Base-by-base conservation (phyloP, 2,329 filamentous ascomycete species). In the Metarhizium anisopliae region DNA sequence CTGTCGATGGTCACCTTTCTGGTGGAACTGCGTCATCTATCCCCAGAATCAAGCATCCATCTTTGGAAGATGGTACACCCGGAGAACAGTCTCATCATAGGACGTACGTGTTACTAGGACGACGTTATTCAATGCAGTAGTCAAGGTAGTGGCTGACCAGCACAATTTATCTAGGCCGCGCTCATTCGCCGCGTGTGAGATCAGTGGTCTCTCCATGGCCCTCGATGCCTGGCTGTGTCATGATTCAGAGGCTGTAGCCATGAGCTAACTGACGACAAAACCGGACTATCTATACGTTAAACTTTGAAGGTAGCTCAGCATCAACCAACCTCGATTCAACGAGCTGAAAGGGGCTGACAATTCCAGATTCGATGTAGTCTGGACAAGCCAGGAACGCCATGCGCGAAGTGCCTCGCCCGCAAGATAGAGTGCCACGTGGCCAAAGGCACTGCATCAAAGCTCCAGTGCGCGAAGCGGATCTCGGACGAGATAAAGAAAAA, bases 361-460 rank as follows among this genome's bases (percentile, higher is more conserved):
- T 56, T 42, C 47, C 64, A 97, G 91, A 93, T 97, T 59, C 89
- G 94, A 73, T 99, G 94, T 76, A 94, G 97, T 78, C 94, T 94
- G 66, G 94, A 94, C 57, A 96, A 90, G 68, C 79, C 96, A 64
- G 94, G 94, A 59, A 90, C 97, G 47, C 94, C 94, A 40, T 99
- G 94, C 79, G 99, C 94, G 63, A 99, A 99, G 73, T 99, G 94
- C 69, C 92, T 96, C 61, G 94, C 94, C 64, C 99, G 99, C 73
- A 89, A 89, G 63, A 96, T 99, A 70, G 94, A 97, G 77, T 99
- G 94, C 76, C 91, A 90, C 70, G 97, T 99, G 66, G 94, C 94
- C 38, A 86, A 96, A 96, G 80, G 85, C 85, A 2, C 74, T 76
- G 53, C 66, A 67, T 52, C 61, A 73, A 54, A 69, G 66, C 47